Percentiles rank a stretch among this genome's conserved stretches.
These are phyloP conservation scores for Brasilioporus rufonigricans DNA, from an alignment of 768 basidiomycete species.

Conservation along the genomic window DNA sequence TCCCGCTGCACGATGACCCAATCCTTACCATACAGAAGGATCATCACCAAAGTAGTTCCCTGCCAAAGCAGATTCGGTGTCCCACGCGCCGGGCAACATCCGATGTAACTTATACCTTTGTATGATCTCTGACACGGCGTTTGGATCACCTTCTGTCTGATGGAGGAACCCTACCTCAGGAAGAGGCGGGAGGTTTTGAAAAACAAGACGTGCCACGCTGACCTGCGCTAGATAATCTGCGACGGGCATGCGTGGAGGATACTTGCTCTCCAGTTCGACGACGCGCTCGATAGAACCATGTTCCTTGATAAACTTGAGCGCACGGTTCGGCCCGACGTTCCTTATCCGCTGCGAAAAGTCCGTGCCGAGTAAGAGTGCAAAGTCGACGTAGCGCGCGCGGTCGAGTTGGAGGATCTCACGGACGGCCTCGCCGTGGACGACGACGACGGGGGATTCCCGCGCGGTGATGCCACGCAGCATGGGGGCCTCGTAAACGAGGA, in stretches of 20 bases:
- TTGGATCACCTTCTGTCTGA: slow-evolving; percentile 39
- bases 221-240: slow-evolving; percentile 65
- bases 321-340: slow-evolving; percentile 74
- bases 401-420: slow-evolving; percentile 57
- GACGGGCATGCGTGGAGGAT: slow-evolving; percentile 44
- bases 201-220: slow-evolving; percentile 58
- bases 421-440: slow-evolving; percentile 64
- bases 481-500: slow-evolving; percentile 79
- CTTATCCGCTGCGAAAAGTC: slow-evolving; percentile 88
- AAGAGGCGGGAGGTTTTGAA: slow-evolving; percentile 62
- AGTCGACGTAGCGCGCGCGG: slow-evolving; percentile 68
- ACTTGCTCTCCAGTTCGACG: slow-evolving; percentile 51
- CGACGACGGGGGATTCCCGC: slow-evolving; percentile 53
- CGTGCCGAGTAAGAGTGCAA: slow-evolving; percentile 83
- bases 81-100: slow-evolving; percentile 39
- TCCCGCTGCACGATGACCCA: not conserved
- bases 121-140: slow-evolving; percentile 44
- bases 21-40: slow-evolving; percentile 37
- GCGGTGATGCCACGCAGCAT: slow-evolving; percentile 75
- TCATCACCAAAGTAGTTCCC: slow-evolving; percentile 71
- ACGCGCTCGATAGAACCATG: slow-evolving; percentile 73
- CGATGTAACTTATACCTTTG: slow-evolving; percentile 50
- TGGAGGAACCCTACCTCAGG: slow-evolving; percentile 42
- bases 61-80: slow-evolving; percentile 43
- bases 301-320: slow-evolving; percentile 70